Percentiles rank a stretch among this genome's conserved stretches.
Evolutionary conservation across 2,329 filamentous ascomycete species (phyloP).

Genomic region (Colletotrichum shisoi): DNA sequence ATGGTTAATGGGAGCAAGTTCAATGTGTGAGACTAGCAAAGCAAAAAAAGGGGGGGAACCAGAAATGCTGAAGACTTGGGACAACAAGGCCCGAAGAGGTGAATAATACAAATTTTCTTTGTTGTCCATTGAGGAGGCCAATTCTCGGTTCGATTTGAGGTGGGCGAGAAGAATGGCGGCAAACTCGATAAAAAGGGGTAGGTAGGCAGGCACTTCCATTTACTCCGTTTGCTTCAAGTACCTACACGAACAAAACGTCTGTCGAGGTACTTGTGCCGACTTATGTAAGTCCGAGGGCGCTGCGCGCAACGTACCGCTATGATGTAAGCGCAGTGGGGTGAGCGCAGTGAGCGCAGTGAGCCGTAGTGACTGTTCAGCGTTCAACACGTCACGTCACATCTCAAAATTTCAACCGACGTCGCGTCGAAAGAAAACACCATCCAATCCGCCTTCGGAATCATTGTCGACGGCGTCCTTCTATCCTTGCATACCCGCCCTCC

Average conservation of each 20-base stretch:
- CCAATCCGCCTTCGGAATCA: neutral
- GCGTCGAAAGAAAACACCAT: slow-evolving; percentile 30
- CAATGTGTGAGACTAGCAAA: neutral
- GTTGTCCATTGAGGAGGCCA: no score
- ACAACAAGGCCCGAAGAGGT: neutral
- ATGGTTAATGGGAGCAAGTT: slow-evolving; percentile 1
- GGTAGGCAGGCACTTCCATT: neutral
- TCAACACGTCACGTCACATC: slow-evolving; percentile 35
- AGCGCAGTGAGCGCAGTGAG: neutral
- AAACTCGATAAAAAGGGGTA: slow-evolving; percentile 12
- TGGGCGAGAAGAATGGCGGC: neutral
- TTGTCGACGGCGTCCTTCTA: neutral
- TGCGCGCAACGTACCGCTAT: no score
- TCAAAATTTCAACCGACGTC: slow-evolving; percentile 31
- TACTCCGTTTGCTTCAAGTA: no score
- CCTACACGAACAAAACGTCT: no score
- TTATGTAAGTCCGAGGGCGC: slow-evolving; percentile 31
- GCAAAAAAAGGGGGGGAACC: neutral
- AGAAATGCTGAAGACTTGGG: neutral
- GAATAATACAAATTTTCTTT: neutral
- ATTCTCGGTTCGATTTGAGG: no score
- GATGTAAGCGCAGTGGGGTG: no score
- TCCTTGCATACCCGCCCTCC: no score
- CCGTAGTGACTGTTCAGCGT: neutral
- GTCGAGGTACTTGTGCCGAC: neutral